A percentile compares a stretch with the other conserved stretches of the same genome.
Evolutionary conservation across 345 rosid species (phyloP).

Genomic region (Salix viminalis): DNA sequence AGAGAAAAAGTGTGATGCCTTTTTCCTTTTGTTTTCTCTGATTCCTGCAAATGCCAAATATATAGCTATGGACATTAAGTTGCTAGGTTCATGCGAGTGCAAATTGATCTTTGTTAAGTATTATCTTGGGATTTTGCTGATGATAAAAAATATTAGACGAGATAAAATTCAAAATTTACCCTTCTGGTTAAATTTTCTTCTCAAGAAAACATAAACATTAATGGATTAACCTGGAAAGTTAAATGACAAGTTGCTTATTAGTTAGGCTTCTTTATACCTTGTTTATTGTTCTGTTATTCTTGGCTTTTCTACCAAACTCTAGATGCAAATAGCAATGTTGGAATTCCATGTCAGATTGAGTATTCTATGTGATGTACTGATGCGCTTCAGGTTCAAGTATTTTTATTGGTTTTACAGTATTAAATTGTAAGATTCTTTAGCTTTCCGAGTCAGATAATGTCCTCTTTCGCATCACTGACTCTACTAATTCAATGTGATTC

Average conservation of each 20-base stretch:
- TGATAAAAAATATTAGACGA: background rate
- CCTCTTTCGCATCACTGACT: constrained; percentile 21
- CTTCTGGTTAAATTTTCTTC: constrained; percentile 12
- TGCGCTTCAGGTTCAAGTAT: constrained; percentile 31
- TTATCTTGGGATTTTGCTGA: background rate
- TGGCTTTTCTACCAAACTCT: constrained; percentile 19
- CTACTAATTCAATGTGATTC: constrained; percentile 17
- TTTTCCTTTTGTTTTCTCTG: constrained; percentile 1
- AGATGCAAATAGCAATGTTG: constrained; percentile 17
- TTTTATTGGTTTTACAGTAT: constrained; percentile 19
- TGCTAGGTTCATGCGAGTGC: background rate
- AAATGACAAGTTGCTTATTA: background rate
- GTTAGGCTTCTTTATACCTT: background rate
- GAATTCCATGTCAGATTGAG: constrained; percentile 53
- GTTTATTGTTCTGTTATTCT: constrained; percentile 11
- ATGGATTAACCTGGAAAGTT: constrained; percentile 15
- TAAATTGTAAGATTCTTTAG: constrained; percentile 28
- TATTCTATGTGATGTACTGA: constrained; percentile 28
- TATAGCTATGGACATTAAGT: background rate
- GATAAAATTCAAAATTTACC: background rate
- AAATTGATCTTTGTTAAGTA: background rate
- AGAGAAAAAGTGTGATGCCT: background rate
- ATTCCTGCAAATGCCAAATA: background rate
- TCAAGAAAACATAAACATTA: constrained; percentile 21
- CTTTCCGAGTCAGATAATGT: constrained; percentile 44